These are phyloP conservation scores for Trichosphaerium sp. DNA, from an alignment of 78 protist species.

Conservation along the genomic window DNA sequence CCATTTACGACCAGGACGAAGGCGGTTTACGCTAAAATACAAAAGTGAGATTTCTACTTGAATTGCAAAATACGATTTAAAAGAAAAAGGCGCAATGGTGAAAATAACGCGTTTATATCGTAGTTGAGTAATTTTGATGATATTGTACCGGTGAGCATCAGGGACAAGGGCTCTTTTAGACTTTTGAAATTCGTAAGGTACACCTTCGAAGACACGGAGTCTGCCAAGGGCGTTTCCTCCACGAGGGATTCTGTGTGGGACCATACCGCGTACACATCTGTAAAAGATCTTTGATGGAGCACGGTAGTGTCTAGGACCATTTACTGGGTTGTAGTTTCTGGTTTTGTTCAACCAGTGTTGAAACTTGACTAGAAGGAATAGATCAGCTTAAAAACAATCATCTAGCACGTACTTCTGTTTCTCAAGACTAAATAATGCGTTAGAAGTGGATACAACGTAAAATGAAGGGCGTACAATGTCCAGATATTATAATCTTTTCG, in stretches of 20 bases:
- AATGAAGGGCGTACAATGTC: constrained; percentile 45
- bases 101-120: too few relatives aligned
- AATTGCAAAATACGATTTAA: too few relatives aligned
- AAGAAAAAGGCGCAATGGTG: too few relatives aligned
- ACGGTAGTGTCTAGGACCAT: constrained; percentile 90
- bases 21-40: constrained; percentile 72
- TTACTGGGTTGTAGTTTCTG: constrained; percentile 85
- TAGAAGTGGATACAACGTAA: neutral
- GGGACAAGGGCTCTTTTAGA: constrained; percentile 91
- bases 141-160: constrained; percentile 87
- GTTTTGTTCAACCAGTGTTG: constrained; percentile 63
- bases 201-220: constrained; percentile 90
- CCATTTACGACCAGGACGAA: constrained; percentile 73
- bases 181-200: constrained; percentile 89
- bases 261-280: constrained; percentile 96
- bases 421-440: too few relatives aligned
- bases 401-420: constrained; percentile 1
- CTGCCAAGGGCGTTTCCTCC: constrained; percentile 90
- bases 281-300: constrained; percentile 90
- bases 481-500: constrained; percentile 87
- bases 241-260: constrained; percentile 96
- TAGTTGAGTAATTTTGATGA: too few relatives aligned
- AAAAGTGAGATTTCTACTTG: too few relatives aligned
- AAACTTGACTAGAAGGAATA: constrained; percentile 44
- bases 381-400: neutral